Base-by-base conservation (phyloP, 2,329 filamentous ascomycete genomes). In the Ceratocystis smalleyi region DNA sequence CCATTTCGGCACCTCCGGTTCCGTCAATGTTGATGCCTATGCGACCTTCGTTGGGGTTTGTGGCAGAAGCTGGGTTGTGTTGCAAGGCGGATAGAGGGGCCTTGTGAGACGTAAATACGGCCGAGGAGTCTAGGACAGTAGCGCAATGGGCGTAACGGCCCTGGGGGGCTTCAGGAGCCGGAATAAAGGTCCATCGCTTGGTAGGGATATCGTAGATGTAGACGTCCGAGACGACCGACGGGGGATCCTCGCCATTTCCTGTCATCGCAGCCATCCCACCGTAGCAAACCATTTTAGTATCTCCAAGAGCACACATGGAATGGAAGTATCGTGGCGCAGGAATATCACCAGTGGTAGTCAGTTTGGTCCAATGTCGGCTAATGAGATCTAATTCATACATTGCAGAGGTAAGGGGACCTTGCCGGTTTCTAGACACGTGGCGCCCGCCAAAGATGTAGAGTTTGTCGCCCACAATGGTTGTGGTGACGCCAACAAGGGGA, bases 61-160 rank as follows among this genome's bases (percentile, higher is more conserved):
- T 49, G n/a, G 82, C 79, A 1, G 87, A 87, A 0, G 89, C 83
- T 0, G 89, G 90, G 68, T 96, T 96, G 72, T 96, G 89, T 66
- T 95, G 88, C 32, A 96, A 84, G 0, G 91, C 91, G 1, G 91
- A 92, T 43, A 92, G 77, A 0, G 92, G 88, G 0, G 91, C 91
- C 70, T 84, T 87, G 62, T 88, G 82, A 0, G 92, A 96, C 1
- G 89, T 85, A 71, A 97, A 97, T 0, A 85, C 82, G 7, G 91
- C 90, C 10, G 89, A 87, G 0, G 94, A 96, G 0, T 91, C 90
- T 6, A 97, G 75, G 51, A 99, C 89, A 27, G 91, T 90, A 6
- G 94, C 94, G 74, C 94, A 99, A 72, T 99, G 94, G 1, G 94
- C 94, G 75, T 99, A 99, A 65, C 94, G 85, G 47, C 94, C 94